Percentiles rank a stretch among this genome's conserved stretches.
phyloP scores from a whole-genome alignment of 208 protist genomes.

The Trypanosoma melophagium region DNA sequence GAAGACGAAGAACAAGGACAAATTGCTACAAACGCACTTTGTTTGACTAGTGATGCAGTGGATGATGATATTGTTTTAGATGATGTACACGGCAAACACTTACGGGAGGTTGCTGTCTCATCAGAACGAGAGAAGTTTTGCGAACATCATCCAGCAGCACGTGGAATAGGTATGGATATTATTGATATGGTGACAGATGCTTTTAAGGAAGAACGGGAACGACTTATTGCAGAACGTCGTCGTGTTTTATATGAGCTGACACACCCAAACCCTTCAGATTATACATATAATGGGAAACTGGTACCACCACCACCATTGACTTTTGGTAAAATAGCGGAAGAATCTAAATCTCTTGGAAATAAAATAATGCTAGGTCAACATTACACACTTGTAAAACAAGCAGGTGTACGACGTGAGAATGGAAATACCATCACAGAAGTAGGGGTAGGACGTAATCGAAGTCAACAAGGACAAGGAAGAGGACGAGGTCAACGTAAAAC shows the following conservation, averaged over 20 bases:
- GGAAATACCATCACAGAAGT: conserved; percentile 3
- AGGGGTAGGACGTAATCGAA: background rate
- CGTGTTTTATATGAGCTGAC: conserved; percentile 82
- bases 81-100: conserved; percentile 12
- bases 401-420: conserved; percentile 46
- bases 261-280: conserved; percentile 78
- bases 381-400: conserved; percentile 76
- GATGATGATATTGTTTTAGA: conserved; percentile 37
- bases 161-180: conserved; percentile 71
- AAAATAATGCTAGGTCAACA: conserved; percentile 71
- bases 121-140: conserved; percentile 19
- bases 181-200: conserved; percentile 87
- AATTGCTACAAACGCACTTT: conserved; percentile 11
- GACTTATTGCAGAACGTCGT: conserved; percentile 51
- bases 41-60: background rate
- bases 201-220: conserved; percentile 68
- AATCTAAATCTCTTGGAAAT: conserved; percentile 63
- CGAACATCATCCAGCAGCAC: conserved; percentile 49
- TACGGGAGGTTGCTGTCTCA: conserved; percentile 9
- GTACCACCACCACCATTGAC: conserved; percentile 85
- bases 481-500: conserved; percentile 37
- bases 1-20: background rate
- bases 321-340: conserved; percentile 79
- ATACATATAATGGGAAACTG: conserved; percentile 84
- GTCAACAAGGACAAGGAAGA: conserved; percentile 25